These are phyloP conservation scores for Pilaira anomala DNA, from an alignment of 192 early-diverging fungal genomes.

Conservation along the genomic window DNA sequence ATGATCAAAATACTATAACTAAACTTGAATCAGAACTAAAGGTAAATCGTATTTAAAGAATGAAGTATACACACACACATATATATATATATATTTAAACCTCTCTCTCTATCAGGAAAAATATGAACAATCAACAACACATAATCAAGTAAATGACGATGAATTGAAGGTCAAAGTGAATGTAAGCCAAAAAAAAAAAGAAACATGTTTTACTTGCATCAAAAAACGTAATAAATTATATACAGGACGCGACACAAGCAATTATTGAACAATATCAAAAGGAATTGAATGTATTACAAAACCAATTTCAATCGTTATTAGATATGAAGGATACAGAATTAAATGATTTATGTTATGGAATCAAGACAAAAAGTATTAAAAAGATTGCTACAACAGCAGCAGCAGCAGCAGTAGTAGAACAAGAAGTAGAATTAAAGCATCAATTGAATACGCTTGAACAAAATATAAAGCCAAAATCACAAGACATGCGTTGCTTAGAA, in stretches of 20 bases:
- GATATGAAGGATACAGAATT: slow-evolving; percentile 30
- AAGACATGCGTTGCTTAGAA: slow-evolving; percentile 18
- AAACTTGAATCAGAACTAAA: not conserved
- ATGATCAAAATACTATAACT: not conserved
- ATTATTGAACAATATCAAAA: slow-evolving; percentile 25
- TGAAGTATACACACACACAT: too few relatives aligned
- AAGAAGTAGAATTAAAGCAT: not conserved
- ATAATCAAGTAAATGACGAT: not conserved
- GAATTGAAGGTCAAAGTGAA: not conserved
- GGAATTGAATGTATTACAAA: slow-evolving; percentile 19
- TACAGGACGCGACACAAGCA: slow-evolving; percentile 2
- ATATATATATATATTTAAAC: too few relatives aligned
- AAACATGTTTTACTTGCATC: not conserved
- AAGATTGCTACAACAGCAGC: not conserved
- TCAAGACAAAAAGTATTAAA: slow-evolving; percentile 8
- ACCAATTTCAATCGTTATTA: slow-evolving; percentile 26
- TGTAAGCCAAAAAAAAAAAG: not conserved
- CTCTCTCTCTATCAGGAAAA: not conserved
- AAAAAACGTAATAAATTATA: not conserved
- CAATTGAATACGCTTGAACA: not conserved
- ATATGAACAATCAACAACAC: not conserved
- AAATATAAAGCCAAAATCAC: slow-evolving; percentile 1
- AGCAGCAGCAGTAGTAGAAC: not conserved
- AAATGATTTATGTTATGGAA: slow-evolving; percentile 9
- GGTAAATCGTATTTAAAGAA: not conserved